Conservation (phyloP, 1,284 basidiomycete species). For the Farysia itapuensis region DNA sequence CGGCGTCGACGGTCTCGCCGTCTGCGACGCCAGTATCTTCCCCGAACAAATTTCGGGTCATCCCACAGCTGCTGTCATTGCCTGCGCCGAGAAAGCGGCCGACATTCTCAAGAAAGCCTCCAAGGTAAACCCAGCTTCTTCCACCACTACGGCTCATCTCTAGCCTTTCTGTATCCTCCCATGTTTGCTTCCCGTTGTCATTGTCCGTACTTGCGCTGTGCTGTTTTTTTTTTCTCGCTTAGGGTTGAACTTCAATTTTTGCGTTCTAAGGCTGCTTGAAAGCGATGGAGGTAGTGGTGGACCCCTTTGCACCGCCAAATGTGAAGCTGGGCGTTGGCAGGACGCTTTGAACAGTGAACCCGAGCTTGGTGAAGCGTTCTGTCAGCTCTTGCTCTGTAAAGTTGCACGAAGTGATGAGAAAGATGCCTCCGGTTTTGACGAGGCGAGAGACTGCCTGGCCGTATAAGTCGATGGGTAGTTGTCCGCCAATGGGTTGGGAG, state of each 20-base stretch:
- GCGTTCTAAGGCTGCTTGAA: slow-evolving; percentile 17
- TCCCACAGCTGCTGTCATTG: slow-evolving; percentile 40
- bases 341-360: slow-evolving; percentile 43
- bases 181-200: no score
- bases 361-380: slow-evolving; percentile 63
- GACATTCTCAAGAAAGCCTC: slow-evolving; percentile 22
- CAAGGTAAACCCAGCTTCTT: slow-evolving; percentile 5
- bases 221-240: no score
- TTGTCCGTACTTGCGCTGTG: no score
- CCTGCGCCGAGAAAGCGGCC: slow-evolving; percentile 35
- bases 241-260: no score
- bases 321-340: slow-evolving; percentile 49
- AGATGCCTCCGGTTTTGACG: slow-evolving; percentile 66
- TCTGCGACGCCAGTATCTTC: slow-evolving; percentile 49
- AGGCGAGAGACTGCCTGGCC: slow-evolving; percentile 67
- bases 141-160: slow-evolving; percentile 19
- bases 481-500: slow-evolving; percentile 67
- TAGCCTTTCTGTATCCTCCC: no score
- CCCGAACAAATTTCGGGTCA: slow-evolving; percentile 46
- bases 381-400: slow-evolving; percentile 81
- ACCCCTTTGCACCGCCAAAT: slow-evolving; percentile 47
- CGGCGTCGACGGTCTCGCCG: slow-evolving; percentile 34
- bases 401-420: slow-evolving; percentile 82
- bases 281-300: slow-evolving; percentile 42
- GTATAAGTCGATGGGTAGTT: slow-evolving; percentile 68